Evolutionary conservation across 192 early-diverging fungal species (phyloP), one percentile per base, ranked within the genome.

Genomic region (Podila epicladia): DNA sequence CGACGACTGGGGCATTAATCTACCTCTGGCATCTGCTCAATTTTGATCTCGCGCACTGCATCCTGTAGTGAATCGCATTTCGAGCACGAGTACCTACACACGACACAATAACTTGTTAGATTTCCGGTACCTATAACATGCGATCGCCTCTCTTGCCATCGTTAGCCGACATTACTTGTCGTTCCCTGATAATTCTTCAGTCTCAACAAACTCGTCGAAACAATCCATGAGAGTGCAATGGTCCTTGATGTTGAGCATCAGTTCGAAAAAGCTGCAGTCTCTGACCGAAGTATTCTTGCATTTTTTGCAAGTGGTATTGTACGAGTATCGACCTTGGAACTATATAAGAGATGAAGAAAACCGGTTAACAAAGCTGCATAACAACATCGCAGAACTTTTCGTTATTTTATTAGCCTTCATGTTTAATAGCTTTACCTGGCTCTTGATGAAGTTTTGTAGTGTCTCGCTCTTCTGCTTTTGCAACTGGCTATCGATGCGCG

Each of bases 161-260:
- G 1, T 45, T 45, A 15, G 15, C 41, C 13, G 41, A 45, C 8
- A 32, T 50, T 82, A 84, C 83, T 28, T 67, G 64, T 84, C 78
- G 9, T 29, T 65, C 0, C 83, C 83, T 1, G 37, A 31, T 24
- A 84, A 64, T 0, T 72, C 63, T 24, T 84, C 83, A 5, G 71
- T 29, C 38, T 76, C 65, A 4, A 84, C 37, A 67, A 80, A 84
- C 45, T 82, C 75, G 9, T 75, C 60, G 11, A 82, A 28, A 41
- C 75, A 69, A 32, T 84, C 79, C 71, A 74, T 72, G n/a, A 84
- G 45, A 0, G 69, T 75, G 15, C 64, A 69, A 37, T 75, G 66
- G 12, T 82, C 74, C 48, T 83, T 71, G 28, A 84, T 82, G 41
- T 82, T 76, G 26, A 82, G 71, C 37, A 72, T 67, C 32, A 82